Percentiles rank a stretch among this genome's conserved stretches.
Evolutionary conservation across 352 stramenopile genomes (phyloP).

Genomic region (Phytophthora parvispora): DNA sequence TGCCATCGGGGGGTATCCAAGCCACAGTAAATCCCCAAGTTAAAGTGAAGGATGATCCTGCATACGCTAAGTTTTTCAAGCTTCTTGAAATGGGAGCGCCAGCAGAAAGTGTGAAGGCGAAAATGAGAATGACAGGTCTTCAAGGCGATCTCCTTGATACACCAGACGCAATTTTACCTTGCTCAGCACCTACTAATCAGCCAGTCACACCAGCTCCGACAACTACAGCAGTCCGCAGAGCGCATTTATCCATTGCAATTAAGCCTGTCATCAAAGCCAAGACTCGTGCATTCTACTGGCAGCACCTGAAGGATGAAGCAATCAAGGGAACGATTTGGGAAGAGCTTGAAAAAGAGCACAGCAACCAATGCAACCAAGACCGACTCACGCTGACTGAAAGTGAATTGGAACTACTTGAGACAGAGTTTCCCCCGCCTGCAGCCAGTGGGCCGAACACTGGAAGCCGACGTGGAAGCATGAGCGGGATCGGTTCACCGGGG

Average conservation of each 20-base stretch:
- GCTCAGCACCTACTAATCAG: conserved; percentile 8
- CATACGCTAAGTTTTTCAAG: conserved; percentile 84
- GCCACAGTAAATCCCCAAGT: conserved; percentile 25
- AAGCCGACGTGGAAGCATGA: conserved; percentile 50
- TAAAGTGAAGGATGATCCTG: conserved; percentile 72
- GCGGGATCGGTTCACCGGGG: conserved; percentile 43
- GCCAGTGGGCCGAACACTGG: conserved; percentile 48
- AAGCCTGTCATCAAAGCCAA: conserved; percentile 69
- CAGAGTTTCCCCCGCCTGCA: conserved; percentile 71
- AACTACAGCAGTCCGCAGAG: conserved; percentile 37
- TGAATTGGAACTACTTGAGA: conserved; percentile 63
- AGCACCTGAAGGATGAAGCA: conserved; percentile 66
- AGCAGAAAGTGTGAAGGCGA: conserved; percentile 68
- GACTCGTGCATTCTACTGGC: conserved; percentile 82
- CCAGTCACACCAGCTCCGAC: conserved; percentile 13
- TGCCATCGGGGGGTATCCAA: conserved; percentile 24
- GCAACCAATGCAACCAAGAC: conserved; percentile 62
- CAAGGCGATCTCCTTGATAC: conserved; percentile 68
- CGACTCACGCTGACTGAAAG: conserved; percentile 56
- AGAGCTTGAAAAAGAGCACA: conserved; percentile 71
- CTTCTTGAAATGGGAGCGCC: conserved; percentile 70
- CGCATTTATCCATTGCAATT: conserved; percentile 69
- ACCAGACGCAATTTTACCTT: conserved; percentile 53
- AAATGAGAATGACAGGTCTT: conserved; percentile 75
- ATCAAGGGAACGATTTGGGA: conserved; percentile 86